A percentile compares a stretch with the other conserved stretches of the same genome.
Conservation (phyloP, 1,284 basidiomycete genomes). For the Rhodofomes roseus region DNA sequence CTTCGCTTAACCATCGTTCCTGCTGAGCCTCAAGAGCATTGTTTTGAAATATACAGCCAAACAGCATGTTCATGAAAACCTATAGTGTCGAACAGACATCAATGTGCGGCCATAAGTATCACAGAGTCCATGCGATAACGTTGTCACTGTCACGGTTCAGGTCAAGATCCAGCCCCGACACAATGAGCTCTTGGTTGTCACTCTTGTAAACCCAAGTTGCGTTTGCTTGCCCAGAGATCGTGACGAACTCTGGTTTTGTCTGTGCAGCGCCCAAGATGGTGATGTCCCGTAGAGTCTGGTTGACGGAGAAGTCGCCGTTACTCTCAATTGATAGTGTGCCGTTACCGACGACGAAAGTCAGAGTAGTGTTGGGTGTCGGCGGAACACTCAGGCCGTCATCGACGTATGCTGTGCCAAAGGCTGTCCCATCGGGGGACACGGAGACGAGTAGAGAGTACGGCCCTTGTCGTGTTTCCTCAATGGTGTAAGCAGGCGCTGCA, state of each 20-base stretch:
- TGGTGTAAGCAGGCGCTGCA: conserved; percentile 52
- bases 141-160: background rate
- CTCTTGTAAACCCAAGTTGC: conserved; percentile 12
- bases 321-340: conserved; percentile 34
- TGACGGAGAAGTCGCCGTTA: conserved; percentile 30
- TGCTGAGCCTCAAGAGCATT: too few species aligned
- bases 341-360: conserved; percentile 36
- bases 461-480: conserved; percentile 48
- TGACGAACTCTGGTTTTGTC: conserved; percentile 17
- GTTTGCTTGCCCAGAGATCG: conserved; percentile 9
- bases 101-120: too few species aligned
- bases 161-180: background rate
- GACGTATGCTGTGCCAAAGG: conserved; percentile 54
- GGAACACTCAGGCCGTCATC: conserved; percentile 62
- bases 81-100: too few species aligned
- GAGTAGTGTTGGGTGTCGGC: conserved; percentile 42
- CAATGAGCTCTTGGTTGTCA: background rate
- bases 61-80: too few species aligned
- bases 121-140: background rate
- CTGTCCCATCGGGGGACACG: conserved; percentile 40
- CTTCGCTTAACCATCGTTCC: too few species aligned
- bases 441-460: conserved; percentile 57
- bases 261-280: conserved; percentile 32
- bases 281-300: conserved; percentile 27
- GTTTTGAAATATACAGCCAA: too few species aligned